Evolutionary conservation across 805 yeast genomes (phyloP).

Genomic region (Schizosaccharomyces octosporus): DNA sequence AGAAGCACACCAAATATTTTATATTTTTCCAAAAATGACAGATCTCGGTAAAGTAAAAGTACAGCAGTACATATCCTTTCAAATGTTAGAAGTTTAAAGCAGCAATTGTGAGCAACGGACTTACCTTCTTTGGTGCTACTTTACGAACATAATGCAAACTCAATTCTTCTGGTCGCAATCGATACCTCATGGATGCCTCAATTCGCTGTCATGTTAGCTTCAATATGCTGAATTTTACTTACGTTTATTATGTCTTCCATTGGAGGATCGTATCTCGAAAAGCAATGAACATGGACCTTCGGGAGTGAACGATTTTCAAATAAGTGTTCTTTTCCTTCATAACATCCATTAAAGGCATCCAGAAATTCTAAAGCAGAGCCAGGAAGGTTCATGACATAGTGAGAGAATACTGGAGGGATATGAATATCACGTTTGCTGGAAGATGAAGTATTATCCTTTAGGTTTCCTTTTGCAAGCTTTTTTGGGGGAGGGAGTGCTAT

Average conservation of each 20-base stretch:
- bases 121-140: constrained; percentile 48
- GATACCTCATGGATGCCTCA: constrained; percentile 21
- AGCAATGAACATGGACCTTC: constrained; percentile 66
- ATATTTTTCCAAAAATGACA: constrained; percentile 14
- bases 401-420: constrained; percentile 28
- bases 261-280: constrained; percentile 70
- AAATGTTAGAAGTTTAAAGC: constrained; percentile 13
- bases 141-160: constrained; percentile 66
- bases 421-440: constrained; percentile 15
- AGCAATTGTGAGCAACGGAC: too few species aligned
- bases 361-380: constrained; percentile 65
- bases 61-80: constrained; percentile 79
- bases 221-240: background rate
- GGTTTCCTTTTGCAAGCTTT: constrained; percentile 10
- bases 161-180: constrained; percentile 22
- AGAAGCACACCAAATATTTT: too few species aligned
- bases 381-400: constrained; percentile 88
- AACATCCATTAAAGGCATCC: constrained; percentile 6
- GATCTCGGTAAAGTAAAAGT: constrained; percentile 34
- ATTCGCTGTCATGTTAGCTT: constrained; percentile 7
- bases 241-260: constrained; percentile 18
- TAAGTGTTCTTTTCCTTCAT: background rate
- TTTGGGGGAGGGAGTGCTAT: background rate
- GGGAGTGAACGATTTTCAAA: constrained; percentile 30
- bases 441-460: constrained; percentile 15